These are phyloP conservation scores for Solanum aculeatissimum DNA, from an alignment of 305 asterid species.

Conservation along the genomic window DNA sequence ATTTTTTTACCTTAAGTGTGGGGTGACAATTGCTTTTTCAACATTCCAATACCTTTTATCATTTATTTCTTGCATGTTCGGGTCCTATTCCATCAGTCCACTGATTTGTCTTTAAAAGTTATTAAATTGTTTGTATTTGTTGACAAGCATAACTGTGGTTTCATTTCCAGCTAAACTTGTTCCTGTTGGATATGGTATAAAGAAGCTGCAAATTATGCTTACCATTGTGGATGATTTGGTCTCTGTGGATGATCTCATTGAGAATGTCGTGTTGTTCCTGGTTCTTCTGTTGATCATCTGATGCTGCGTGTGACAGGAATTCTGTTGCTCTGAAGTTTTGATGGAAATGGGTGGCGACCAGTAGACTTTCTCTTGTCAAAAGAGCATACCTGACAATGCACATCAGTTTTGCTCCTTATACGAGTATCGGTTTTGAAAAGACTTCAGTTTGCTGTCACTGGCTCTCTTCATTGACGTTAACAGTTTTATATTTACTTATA, in stretches of 20 bases:
- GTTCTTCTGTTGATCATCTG: neutral
- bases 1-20: neutral
- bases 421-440: neutral
- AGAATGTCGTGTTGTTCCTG: neutral
- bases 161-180: conserved; percentile 48
- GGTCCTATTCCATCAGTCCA: neutral
- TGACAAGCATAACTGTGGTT: neutral
- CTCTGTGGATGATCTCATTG: neutral
- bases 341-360: neutral
- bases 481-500: neutral
- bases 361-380: neutral
- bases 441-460: neutral
- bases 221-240: conserved; percentile 10
- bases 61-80: neutral
- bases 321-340: neutral
- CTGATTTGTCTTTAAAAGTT: neutral
- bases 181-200: conserved; percentile 84
- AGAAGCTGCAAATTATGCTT: conserved; percentile 80
- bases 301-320: neutral
- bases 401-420: neutral
- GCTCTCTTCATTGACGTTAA: neutral
- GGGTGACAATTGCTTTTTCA: neutral
- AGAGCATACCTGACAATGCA: neutral
- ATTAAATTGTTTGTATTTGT: neutral
- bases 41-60: neutral